These are phyloP conservation scores for Brasilioporus rufonigricans DNA, from an alignment of 768 basidiomycete genomes.

Conservation along the genomic window DNA sequence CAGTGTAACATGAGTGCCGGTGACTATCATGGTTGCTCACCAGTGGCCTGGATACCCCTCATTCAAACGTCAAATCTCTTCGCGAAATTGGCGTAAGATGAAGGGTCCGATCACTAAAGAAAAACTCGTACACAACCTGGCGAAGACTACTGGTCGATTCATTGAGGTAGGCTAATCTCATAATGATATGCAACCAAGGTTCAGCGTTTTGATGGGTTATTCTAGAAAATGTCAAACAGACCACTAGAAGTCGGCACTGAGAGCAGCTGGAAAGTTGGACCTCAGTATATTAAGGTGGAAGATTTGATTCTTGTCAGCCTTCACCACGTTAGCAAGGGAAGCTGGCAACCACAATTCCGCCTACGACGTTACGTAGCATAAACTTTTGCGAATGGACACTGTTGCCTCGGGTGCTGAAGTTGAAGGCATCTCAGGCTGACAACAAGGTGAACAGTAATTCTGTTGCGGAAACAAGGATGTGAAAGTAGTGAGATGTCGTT, in stretches of 20 bases:
- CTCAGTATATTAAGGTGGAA: conserved; percentile 52
- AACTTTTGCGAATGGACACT: neutral
- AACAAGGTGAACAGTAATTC: neutral
- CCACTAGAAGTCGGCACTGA: conserved; percentile 58
- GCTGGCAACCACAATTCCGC: conserved; percentile 73
- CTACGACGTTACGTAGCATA: conserved; percentile 26
- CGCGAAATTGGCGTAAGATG: conserved; percentile 69
- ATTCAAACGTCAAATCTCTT: conserved; percentile 72
- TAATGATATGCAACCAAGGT: neutral
- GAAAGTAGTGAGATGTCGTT: neutral
- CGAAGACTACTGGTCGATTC: conserved; percentile 65
- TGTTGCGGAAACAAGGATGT: neutral
- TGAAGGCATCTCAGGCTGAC: neutral
- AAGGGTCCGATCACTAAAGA: conserved; percentile 69
- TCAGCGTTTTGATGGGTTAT: neutral
- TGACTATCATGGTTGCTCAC: neutral
- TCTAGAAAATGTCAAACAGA: conserved; percentile 48
- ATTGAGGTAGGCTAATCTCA: conserved; percentile 45
- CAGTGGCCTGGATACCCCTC: conserved; percentile 79
- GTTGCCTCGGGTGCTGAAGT: too few relatives aligned
- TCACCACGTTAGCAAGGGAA: conserved; percentile 75
- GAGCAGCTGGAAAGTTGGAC: conserved; percentile 54
- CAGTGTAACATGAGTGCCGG: neutral
- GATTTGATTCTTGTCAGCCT: conserved; percentile 71
- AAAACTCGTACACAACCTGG: conserved; percentile 68